These are phyloP conservation scores for Lachnellula occidentalis DNA, from an alignment of 2,329 filamentous ascomycete species.

Conservation along the genomic window DNA sequence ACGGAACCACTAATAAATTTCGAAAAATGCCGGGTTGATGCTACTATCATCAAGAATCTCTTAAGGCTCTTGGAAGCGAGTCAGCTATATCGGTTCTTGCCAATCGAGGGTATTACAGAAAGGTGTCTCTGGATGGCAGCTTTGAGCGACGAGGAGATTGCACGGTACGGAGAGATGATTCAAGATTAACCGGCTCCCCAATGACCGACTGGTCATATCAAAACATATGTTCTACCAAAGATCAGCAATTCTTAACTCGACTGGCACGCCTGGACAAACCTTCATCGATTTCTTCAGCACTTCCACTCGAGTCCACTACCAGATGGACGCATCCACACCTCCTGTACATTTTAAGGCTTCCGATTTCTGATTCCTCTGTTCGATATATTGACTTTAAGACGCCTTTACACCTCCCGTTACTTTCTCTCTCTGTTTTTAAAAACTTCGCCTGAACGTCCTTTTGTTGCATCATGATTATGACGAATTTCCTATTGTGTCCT, in stretches of 20 bases:
- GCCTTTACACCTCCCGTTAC: neutral
- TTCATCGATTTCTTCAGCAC: neutral
- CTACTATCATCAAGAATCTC: constrained; percentile 72
- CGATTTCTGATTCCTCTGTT: neutral
- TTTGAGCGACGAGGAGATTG: constrained; percentile 69
- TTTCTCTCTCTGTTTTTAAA: neutral
- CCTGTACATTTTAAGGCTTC: neutral
- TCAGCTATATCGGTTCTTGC: constrained; percentile 65
- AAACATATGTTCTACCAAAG: neutral
- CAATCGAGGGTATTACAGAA: constrained; percentile 71
- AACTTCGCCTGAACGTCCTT: neutral
- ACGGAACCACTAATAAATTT: constrained; percentile 74
- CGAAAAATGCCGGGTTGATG: constrained; percentile 71
- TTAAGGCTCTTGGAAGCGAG: constrained; percentile 75
- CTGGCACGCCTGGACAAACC: neutral
- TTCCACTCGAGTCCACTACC: neutral
- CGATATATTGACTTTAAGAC: neutral
- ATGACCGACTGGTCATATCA: neutral
- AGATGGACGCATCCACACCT: neutral
- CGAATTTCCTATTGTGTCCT: constrained; percentile 1
- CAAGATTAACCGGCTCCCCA: constrained; percentile 19
- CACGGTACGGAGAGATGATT: constrained; percentile 34
- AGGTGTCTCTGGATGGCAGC: constrained; percentile 83
- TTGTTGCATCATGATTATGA: neutral
- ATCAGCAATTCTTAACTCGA: neutral